These are phyloP conservation scores for Russula sp. DNA, from an alignment of 768 basidiomycete genomes.

Conservation along the genomic window DNA sequence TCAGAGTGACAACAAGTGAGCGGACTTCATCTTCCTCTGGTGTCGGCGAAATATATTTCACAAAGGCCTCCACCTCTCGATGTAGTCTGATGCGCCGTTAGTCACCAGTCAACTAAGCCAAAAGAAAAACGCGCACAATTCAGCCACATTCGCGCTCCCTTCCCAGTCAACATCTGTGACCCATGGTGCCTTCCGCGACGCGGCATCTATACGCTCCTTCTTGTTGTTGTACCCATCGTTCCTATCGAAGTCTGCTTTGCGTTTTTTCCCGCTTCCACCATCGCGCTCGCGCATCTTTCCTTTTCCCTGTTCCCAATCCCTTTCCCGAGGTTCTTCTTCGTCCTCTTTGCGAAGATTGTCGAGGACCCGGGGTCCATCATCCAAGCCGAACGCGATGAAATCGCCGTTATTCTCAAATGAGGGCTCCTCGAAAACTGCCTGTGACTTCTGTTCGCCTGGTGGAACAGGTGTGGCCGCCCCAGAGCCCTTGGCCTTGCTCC, in stretches of 20 bases:
- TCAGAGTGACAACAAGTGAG: conserved; percentile 58
- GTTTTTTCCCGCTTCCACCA: conserved; percentile 33
- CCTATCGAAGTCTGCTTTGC: conserved; percentile 42
- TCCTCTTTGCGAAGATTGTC: conserved; percentile 18
- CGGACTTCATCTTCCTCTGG: conserved; percentile 81
- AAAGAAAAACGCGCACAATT: conserved; percentile 52
- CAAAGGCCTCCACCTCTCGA: conserved; percentile 77
- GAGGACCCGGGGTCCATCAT: conserved; percentile 17
- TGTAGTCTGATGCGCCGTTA: conserved; percentile 53
- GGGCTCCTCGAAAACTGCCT: not conserved
- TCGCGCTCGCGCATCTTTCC: conserved; percentile 21
- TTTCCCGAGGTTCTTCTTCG: conserved; percentile 6
- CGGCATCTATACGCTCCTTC: conserved; percentile 44
- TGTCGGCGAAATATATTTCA: conserved; percentile 82
- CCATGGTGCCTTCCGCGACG: conserved; percentile 59
- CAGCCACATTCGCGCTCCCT: conserved; percentile 66
- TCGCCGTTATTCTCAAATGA: conserved; percentile 15
- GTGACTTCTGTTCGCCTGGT: not conserved
- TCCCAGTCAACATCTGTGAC: conserved; percentile 62
- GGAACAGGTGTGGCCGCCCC: conserved; percentile 1
- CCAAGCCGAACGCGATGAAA: conserved; percentile 12
- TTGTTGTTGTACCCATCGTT: conserved; percentile 47
- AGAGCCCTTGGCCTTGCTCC: conserved; percentile 3
- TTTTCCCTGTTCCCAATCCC: conserved; percentile 18
- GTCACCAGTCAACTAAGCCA: conserved; percentile 3